A percentile compares a stretch with the other conserved stretches of the same genome.
These are phyloP conservation scores for Kodamaea sp. DNA, from an alignment of 1,139 yeast species.

Conservation along the genomic window DNA sequence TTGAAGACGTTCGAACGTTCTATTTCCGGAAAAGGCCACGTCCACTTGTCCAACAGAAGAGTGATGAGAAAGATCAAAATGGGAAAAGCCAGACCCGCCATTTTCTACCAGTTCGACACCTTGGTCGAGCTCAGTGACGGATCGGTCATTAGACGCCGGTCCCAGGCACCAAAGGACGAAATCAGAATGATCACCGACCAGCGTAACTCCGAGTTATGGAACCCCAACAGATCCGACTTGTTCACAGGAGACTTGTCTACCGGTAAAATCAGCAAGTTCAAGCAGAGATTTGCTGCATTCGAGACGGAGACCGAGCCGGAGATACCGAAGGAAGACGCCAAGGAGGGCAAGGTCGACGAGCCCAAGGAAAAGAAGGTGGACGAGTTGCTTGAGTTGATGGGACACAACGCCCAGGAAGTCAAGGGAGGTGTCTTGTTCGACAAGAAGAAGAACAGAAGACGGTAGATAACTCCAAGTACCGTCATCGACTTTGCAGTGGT, in stretches of 20 bases:
- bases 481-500: no score
- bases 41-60: slow-evolving; percentile 50
- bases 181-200: slow-evolving; percentile 85
- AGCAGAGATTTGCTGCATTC: slow-evolving; percentile 67
- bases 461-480: no score
- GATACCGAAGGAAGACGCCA: slow-evolving; percentile 14
- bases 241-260: slow-evolving; percentile 76
- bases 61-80: slow-evolving; percentile 56
- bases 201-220: slow-evolving; percentile 85
- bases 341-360: slow-evolving; percentile 5
- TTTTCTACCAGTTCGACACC: slow-evolving; percentile 86
- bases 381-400: slow-evolving; percentile 62
- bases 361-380: slow-evolving; percentile 30
- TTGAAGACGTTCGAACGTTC: slow-evolving; percentile 21
- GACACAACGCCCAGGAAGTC: slow-evolving; percentile 62
- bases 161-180: slow-evolving; percentile 88
- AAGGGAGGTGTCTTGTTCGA: slow-evolving; percentile 64
- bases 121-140: slow-evolving; percentile 90
- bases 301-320: slow-evolving; percentile 26
- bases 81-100: slow-evolving; percentile 91
- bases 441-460: slow-evolving; percentile 44
- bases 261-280: slow-evolving; percentile 84
- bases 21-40: slow-evolving; percentile 29
- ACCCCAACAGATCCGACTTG: slow-evolving; percentile 79
- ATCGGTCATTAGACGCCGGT: slow-evolving; percentile 76